phyloP scores from a whole-genome alignment of 371 early-diverging fungal genomes.

The Rhizomucor miehei region DNA sequence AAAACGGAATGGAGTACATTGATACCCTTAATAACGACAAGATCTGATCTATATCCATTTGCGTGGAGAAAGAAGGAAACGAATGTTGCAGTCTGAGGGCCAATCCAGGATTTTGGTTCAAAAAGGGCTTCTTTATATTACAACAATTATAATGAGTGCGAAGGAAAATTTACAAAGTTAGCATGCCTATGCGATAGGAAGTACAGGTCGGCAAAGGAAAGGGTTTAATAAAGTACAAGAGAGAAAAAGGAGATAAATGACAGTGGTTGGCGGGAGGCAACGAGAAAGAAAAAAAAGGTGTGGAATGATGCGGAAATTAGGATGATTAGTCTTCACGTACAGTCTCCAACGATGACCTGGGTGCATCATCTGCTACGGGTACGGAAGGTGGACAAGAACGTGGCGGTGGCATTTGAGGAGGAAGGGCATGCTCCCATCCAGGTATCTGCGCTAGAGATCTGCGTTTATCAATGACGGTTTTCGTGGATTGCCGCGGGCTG shows the following conservation, averaged over 20 bases:
- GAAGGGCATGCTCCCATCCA: conserved; percentile 34
- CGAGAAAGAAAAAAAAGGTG: neutral
- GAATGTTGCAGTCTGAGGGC: neutral
- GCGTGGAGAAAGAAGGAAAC: neutral
- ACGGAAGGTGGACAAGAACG: conserved; percentile 31
- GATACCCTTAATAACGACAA: conserved; percentile 15
- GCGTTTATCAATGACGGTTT: conserved; percentile 22
- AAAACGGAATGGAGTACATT: neutral
- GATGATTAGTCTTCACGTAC: conserved; percentile 5
- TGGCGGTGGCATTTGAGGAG: conserved; percentile 42
- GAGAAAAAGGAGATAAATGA: neutral
- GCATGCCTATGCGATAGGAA: neutral
- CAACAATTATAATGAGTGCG: neutral
- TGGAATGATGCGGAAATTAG: neutral
- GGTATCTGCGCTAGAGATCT: conserved; percentile 38
- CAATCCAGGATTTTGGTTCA: neutral
- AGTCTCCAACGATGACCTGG: neutral
- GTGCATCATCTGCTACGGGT: conserved; percentile 1
- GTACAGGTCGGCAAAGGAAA: too few relatives aligned
- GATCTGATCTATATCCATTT: conserved; percentile 15
- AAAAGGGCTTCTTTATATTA: neutral
- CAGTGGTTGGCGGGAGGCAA: neutral
- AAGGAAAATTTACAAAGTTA: neutral
- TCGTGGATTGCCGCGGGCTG: conserved; percentile 10
- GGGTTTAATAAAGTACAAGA: too few relatives aligned